Base-by-base conservation (phyloP, 441 rosid species). In the Theobroma grandiflorum region DNA sequence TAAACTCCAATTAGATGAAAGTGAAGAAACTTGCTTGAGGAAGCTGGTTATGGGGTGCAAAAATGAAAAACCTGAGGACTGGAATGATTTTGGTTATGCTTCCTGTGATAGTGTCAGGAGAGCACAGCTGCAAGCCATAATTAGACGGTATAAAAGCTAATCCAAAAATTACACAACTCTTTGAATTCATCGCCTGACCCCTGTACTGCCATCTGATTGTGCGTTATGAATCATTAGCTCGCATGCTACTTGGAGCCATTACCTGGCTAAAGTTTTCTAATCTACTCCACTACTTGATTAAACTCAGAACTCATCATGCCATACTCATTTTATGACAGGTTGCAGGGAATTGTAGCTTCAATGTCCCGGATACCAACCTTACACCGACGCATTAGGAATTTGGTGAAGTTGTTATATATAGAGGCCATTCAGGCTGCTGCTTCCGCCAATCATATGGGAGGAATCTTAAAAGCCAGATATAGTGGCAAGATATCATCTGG, bases 111-210 rank as follows among this genome's bases (percentile, higher is more conserved):
- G 72, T 2, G 88, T 93, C 50, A 89, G 91, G 80, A 92, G 87
- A 85, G 97, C 96, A n/a, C 98, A 92, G 83, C 80, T 94, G 77
- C 97, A 96, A 82, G 98, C 95, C 85, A 86, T 92, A 52, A 89
- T 93, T 6, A 88, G 98, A 87, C 91, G 98, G 98, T 91, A 80
- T 16, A 14, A 40, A 52, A 50, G 31, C 42, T 2, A 7, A 15
- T 53, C 4, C 0, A 59, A 63, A 42, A 22, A 31, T 18, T 22
- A 47, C 57, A 62, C 49, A 35, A 49, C 20, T 15, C 40, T 37
- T 18, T 38, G 11, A 16, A 38, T 16, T 74, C 50, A 35, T 18
- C 6, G 1, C 42, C n/a, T 61, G 55, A 58, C 61, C 43, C 52
- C 18, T 12, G 8, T 31, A 52, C 14, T 49, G 9, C 18, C 4